Percentiles rank a stretch among this genome's conserved stretches.
These are phyloP conservation scores for Aureobasidium subglaciale DNA, from an alignment of 2,329 filamentous ascomycete genomes.

Conservation along the genomic window DNA sequence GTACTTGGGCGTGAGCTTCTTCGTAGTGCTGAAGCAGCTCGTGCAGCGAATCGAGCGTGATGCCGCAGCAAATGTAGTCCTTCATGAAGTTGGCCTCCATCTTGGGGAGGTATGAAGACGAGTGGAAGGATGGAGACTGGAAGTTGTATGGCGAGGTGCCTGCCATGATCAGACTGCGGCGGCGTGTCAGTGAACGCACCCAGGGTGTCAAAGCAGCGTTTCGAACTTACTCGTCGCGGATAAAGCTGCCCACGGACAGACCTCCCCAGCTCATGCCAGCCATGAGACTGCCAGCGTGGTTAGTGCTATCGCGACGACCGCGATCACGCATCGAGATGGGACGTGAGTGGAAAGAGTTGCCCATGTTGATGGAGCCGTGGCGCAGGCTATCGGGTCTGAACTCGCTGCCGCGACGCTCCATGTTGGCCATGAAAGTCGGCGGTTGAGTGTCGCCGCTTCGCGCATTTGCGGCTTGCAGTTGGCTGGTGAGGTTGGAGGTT, in stretches of 20 bases:
- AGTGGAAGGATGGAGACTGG: conserved; percentile 91
- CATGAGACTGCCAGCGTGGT: conserved; percentile 48
- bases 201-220: background rate
- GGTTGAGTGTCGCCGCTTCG: conserved; percentile 4
- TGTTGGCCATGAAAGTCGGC: conserved; percentile 1
- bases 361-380: conserved; percentile 48
- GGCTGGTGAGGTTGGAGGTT: conserved; percentile 57
- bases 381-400: conserved; percentile 35
- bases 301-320: conserved; percentile 51
- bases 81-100: conserved; percentile 97
- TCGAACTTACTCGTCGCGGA: conserved; percentile 89
- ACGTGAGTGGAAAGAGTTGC: conserved; percentile 50
- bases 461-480: conserved; percentile 42
- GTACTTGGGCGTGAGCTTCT: conserved; percentile 71
- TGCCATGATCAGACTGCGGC: conserved; percentile 78
- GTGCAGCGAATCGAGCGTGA: conserved; percentile 83
- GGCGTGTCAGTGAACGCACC: background rate
- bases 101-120: conserved; percentile 91
- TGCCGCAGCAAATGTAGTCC: conserved; percentile 91
- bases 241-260: conserved; percentile 92
- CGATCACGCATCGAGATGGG: conserved; percentile 55
- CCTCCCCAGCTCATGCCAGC: conserved; percentile 96
- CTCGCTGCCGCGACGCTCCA: conserved; percentile 26
- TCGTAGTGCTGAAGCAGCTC: conserved; percentile 96
- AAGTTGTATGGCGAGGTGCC: conserved; percentile 87